Conservation (phyloP, 75 land plant species). For the Cryptomeria japonica region DNA sequence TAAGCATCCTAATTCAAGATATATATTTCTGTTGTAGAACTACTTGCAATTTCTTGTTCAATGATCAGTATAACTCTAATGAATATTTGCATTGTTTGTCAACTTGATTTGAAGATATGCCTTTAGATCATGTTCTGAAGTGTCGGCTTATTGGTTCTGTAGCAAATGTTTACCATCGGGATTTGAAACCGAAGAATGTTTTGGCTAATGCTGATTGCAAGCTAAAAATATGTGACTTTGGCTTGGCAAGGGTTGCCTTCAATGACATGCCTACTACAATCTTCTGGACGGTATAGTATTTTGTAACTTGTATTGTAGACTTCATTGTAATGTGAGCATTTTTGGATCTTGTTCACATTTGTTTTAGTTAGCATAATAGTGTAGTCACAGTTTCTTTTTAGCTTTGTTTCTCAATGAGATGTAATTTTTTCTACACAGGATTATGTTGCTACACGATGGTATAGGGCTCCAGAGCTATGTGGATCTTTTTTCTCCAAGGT, state of each 20-base stretch:
- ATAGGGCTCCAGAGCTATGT: neutral
- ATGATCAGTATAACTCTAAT: neutral
- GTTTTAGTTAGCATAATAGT: neutral
- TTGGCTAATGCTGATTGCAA: conserved; percentile 79
- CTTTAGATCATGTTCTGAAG: neutral
- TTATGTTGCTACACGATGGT: neutral
- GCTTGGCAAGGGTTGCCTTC: conserved; percentile 73
- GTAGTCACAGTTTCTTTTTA: neutral
- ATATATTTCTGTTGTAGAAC: neutral
- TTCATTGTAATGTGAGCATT: neutral
- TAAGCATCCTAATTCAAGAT: neutral
- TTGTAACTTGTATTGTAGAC: neutral
- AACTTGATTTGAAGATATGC: neutral
- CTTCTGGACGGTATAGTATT: conserved; percentile 63
- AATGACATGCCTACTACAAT: conserved; percentile 66
- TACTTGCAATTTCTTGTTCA: neutral
- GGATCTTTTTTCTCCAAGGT: neutral
- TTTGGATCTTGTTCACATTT: neutral
- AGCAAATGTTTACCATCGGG: conserved; percentile 77
- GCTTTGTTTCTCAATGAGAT: neutral
- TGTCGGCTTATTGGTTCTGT: conserved; percentile 14
- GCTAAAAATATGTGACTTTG: conserved; percentile 77
- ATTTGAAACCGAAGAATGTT: conserved; percentile 75
- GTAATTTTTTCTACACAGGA: neutral
- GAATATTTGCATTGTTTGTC: neutral